A percentile compares a stretch with the other conserved stretches of the same genome.
Conservation (phyloP, 257 asterid species). For the Marsdenia floribunda region DNA sequence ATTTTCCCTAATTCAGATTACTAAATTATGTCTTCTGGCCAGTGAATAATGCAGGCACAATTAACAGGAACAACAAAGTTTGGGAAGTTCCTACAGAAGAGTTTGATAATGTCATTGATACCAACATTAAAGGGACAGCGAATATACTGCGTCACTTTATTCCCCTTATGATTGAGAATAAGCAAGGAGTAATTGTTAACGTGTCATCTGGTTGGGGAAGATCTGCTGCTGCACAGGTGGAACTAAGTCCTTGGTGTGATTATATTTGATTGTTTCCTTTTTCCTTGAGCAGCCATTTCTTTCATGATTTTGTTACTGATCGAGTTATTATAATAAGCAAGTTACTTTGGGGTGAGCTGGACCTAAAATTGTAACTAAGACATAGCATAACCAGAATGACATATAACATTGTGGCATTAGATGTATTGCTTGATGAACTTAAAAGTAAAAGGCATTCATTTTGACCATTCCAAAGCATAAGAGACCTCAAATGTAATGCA, state of each 20-base stretch:
- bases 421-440: not conserved
- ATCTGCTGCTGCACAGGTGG: slow-evolving; percentile 97
- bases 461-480: not conserved
- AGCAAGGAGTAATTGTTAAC: slow-evolving; percentile 85
- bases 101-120: slow-evolving; percentile 80
- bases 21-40: slow-evolving; percentile 16
- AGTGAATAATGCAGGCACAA: slow-evolving; percentile 97
- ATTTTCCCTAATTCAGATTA: not conserved
- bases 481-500: not conserved
- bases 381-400: slow-evolving; percentile 3
- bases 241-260: slow-evolving; percentile 13
- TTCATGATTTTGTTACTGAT: not conserved
- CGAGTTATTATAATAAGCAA: not conserved
- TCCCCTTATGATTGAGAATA: slow-evolving; percentile 77
- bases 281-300: not conserved
- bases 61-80: slow-evolving; percentile 72
- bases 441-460: not conserved
- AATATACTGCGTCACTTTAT: slow-evolving; percentile 83
- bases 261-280: not conserved
- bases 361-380: not conserved
- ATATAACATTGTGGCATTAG: not conserved
- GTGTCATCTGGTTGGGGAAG: slow-evolving; percentile 99
- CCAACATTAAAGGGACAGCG: slow-evolving; percentile 76
- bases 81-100: slow-evolving; percentile 95
- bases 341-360: not conserved